Conservation (phyloP, 208 protist species). For the Acanthamoeba rhysodes region DNA sequence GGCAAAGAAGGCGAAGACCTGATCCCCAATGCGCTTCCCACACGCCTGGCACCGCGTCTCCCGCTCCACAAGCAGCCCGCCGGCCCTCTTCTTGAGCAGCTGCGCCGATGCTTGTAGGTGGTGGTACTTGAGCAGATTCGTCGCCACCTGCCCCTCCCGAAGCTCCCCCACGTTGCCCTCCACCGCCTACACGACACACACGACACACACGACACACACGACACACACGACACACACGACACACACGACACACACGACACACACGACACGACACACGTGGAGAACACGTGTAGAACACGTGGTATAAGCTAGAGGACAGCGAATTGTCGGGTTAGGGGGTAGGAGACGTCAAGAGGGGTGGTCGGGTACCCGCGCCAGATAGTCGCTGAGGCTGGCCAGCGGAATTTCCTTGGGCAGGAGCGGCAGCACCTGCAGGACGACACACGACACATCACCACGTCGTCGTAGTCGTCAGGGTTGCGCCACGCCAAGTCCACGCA, state of each 20-base stretch:
- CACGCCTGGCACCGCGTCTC: background rate
- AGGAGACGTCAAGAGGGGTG: background rate
- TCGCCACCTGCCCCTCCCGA: background rate
- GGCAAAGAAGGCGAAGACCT: slow-evolving; percentile 42
- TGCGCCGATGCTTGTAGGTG: background rate
- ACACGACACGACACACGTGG: no score
- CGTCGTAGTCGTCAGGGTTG: no score
- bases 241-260: no score
- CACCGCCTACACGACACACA: background rate
- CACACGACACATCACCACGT: background rate
- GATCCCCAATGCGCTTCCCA: slow-evolving; percentile 9
- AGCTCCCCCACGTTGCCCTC: background rate
- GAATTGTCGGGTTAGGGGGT: no score
- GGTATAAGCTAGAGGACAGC: background rate
- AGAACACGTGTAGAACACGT: no score
- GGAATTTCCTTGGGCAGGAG: background rate
- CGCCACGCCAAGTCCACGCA: background rate
- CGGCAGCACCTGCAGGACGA: background rate
- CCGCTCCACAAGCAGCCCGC: background rate
- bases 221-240: no score
- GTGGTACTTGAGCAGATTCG: slow-evolving; percentile 11
- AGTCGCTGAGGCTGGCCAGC: background rate
- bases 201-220: no score
- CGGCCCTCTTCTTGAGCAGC: slow-evolving; percentile 6
- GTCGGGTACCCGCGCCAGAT: background rate